A percentile compares a stretch with the other conserved stretches of the same genome.
These are phyloP conservation scores for Camelina sativa DNA, from an alignment of 345 rosid species.

Conservation along the genomic window DNA sequence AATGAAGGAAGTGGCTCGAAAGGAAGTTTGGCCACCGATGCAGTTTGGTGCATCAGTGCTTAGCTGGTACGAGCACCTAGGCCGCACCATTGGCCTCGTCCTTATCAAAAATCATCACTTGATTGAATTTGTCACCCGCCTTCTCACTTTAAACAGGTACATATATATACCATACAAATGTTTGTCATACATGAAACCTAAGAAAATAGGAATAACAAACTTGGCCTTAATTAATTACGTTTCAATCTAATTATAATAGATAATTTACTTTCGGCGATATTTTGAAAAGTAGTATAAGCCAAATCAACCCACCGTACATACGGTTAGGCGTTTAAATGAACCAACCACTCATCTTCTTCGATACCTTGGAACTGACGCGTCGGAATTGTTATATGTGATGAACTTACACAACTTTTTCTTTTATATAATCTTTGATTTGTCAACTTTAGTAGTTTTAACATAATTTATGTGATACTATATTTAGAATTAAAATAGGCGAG, in stretches of 20 bases:
- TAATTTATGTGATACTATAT: slow-evolving; percentile 15
- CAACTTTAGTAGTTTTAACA: slow-evolving; percentile 13
- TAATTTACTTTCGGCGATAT: background rate
- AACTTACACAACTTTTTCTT: slow-evolving; percentile 2
- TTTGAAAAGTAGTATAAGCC: background rate
- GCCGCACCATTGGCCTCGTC: slow-evolving; percentile 74
- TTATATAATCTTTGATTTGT: slow-evolving; percentile 12
- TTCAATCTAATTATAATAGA: background rate
- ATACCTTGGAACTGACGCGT: slow-evolving; percentile 7
- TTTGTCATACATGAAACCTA: background rate
- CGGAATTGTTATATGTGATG: background rate
- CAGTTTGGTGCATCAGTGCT: slow-evolving; percentile 84
- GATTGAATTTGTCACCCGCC: slow-evolving; percentile 74
- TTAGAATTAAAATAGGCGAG: slow-evolving; percentile 8
- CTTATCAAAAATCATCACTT: slow-evolving; percentile 82
- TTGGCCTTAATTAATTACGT: background rate
- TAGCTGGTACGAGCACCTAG: slow-evolving; percentile 92
- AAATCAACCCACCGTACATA: slow-evolving; percentile 19
- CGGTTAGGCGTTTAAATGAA: slow-evolving; percentile 30
- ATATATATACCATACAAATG: background rate
- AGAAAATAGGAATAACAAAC: background rate
- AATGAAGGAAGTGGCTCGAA: slow-evolving; percentile 77
- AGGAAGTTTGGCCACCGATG: slow-evolving; percentile 84
- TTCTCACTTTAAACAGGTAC: slow-evolving; percentile 81
- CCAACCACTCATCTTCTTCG: slow-evolving; percentile 33